phyloP scores from a whole-genome alignment of 1,139 yeast genomes.

The Geotrichum histeridarum region DNA sequence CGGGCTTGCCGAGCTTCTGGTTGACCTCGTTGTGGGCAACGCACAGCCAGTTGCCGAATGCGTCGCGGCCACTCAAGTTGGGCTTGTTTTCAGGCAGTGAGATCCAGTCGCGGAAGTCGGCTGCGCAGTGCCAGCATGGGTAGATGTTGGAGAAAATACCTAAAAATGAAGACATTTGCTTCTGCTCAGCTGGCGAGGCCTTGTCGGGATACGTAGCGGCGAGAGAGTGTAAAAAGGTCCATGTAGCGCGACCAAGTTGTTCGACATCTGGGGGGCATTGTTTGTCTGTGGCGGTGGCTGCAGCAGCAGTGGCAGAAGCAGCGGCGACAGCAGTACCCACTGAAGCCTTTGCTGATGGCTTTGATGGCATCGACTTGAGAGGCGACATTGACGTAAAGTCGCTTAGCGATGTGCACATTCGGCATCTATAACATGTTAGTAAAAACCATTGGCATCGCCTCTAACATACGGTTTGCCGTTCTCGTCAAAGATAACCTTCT shows the following conservation, averaged over 20 bases:
- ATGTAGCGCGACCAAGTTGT: constrained; percentile 74
- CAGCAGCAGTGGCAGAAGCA: constrained; percentile 20
- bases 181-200: constrained; percentile 59
- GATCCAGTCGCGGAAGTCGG: constrained; percentile 68
- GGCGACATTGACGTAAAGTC: constrained; percentile 54
- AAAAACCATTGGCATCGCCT: not conserved
- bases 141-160: constrained; percentile 70
- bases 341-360: not conserved
- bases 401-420: constrained; percentile 70
- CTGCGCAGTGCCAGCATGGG: constrained; percentile 94
- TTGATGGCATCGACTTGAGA: not conserved
- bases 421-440: constrained; percentile 49
- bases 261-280: constrained; percentile 75
- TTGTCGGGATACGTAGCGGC: constrained; percentile 83
- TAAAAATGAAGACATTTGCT: constrained; percentile 66
- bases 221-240: constrained; percentile 87
- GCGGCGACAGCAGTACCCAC: constrained; percentile 20
- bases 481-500: constrained; percentile 70
- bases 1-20: constrained; percentile 73
- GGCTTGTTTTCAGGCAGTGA: constrained; percentile 52
- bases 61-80: constrained; percentile 57
- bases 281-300: not conserved
- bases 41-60: constrained; percentile 87
- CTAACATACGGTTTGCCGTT: constrained; percentile 82
- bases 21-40: constrained; percentile 93